A percentile compares a stretch with the other conserved stretches of the same genome.
phyloP scores from a whole-genome alignment of 306 rosid genomes.

The Cucurbita maxima region DNA sequence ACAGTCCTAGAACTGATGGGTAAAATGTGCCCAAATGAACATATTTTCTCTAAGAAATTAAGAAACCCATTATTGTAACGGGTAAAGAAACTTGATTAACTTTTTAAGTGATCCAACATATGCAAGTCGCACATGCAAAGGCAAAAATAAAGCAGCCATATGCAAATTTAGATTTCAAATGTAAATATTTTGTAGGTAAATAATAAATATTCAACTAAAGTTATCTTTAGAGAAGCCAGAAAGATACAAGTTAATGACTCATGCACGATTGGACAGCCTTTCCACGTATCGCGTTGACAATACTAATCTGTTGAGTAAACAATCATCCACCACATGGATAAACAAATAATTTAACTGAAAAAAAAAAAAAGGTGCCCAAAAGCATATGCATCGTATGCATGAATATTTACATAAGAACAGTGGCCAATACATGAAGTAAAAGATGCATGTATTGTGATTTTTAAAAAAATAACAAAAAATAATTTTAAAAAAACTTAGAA shows the following conservation, averaged over 20 bases:
- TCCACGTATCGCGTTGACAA: neutral
- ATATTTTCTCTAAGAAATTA: neutral
- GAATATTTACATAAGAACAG: neutral
- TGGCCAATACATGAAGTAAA: neutral
- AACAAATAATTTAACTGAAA: neutral
- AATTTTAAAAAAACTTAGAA: neutral
- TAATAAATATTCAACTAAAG: neutral
- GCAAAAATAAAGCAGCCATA: neutral
- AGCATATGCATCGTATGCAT: neutral
- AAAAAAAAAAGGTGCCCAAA: neutral
- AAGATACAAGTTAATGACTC: neutral
- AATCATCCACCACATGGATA: neutral
- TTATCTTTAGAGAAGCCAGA: neutral
- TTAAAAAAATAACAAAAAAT: too few relatives aligned
- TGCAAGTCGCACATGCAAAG: neutral
- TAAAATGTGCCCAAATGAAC: neutral
- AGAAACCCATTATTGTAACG: neutral
- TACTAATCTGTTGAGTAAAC: neutral
- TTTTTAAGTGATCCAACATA: neutral
- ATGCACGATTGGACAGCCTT: neutral
- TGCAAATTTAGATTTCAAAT: neutral
- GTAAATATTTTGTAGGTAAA: neutral
- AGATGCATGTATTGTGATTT: neutral
- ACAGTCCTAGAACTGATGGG: neutral
- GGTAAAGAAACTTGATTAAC: neutral